Base-by-base conservation (phyloP, 352 stramenopile genomes). In the Pythium scleroteichum region DNA sequence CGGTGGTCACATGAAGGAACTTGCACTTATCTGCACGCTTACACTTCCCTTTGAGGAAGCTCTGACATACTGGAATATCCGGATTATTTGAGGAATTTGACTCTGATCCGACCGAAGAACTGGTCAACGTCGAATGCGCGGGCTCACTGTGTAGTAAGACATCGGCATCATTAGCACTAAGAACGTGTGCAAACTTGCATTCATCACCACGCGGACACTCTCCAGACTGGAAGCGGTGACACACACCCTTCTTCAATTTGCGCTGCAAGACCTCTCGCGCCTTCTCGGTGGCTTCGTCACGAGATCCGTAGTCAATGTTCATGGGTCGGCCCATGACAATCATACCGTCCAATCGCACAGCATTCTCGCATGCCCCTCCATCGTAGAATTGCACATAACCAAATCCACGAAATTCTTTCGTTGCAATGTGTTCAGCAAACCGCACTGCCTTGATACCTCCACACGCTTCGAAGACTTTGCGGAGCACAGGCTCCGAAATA, bases 361-460 rank as follows among this genome's bases (percentile, higher is more conserved):
- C 94, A 29, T 77, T 79, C 57, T 97, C 82, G 3, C 92, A 97
- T 32, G 89, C 82, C 6, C 85, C 75, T 47, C 88, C 75, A 53
- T 96, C 91, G 67, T 97, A 91, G 68, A 97, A 99, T 62, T 98
- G 90, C 26, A 99, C 89, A 71, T 94, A 89, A 14, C 81, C 85
- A 54, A 94, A 94, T 44, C 85, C 85, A 33, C 85, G 82, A 49
- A 94, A 94, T 66, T 94, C 83, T 50, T 90, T 85, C 2, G 85
- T 94, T 63, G 90, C 75, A 35, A 94, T 92, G 57, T 94, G 82
- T 51, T 94, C 79, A 49, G 85, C 85, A 49, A 94, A 92, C 14
- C 85, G 85, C 59, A 94, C 78, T 20, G 85, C 85, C 45, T 86
- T 85, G 64, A 94, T 83, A 27, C 76, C 80, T 50, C 85, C 85